Conservation (phyloP, 2,329 filamentous ascomycete genomes). For the Fonsecaea erecta region DNA sequence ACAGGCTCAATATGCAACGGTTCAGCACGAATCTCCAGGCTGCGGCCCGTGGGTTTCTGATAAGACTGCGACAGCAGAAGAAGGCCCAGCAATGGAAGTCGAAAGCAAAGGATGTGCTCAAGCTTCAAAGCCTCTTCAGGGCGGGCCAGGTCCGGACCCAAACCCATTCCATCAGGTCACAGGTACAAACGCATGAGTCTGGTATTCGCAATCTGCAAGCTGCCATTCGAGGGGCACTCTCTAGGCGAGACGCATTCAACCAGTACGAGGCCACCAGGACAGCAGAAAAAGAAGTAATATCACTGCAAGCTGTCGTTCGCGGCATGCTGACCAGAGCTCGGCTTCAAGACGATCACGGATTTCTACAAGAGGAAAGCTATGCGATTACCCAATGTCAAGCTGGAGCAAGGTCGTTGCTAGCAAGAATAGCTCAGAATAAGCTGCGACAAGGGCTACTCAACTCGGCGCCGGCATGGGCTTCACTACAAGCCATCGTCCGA, state of each 20-base stretch:
- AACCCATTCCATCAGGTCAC: slow-evolving; percentile 49
- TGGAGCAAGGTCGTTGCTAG: slow-evolving; percentile 40
- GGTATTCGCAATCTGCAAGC: slow-evolving; percentile 59
- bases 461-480: slow-evolving; percentile 47
- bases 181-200: slow-evolving; percentile 47
- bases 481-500: slow-evolving; percentile 54
- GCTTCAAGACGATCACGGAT: slow-evolving; percentile 23
- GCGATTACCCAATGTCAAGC: slow-evolving; percentile 54
- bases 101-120: slow-evolving; percentile 72
- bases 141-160: slow-evolving; percentile 51
- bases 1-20: slow-evolving; percentile 78
- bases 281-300: slow-evolving; percentile 65
- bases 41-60: slow-evolving; percentile 73
- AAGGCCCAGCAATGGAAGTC: slow-evolving; percentile 71
- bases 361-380: slow-evolving; percentile 38
- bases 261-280: slow-evolving; percentile 67
- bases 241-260: slow-evolving; percentile 48
- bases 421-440: slow-evolving; percentile 47
- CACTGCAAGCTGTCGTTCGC: slow-evolving; percentile 67
- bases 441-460: slow-evolving; percentile 49
- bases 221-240: slow-evolving; percentile 56
- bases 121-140: slow-evolving; percentile 81
- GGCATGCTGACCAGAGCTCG: slow-evolving; percentile 49
- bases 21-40: slow-evolving; percentile 84
- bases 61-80: slow-evolving; percentile 65